Conservation (phyloP, 1,284 basidiomycete species). For the Trichosporon sp. region DNA sequence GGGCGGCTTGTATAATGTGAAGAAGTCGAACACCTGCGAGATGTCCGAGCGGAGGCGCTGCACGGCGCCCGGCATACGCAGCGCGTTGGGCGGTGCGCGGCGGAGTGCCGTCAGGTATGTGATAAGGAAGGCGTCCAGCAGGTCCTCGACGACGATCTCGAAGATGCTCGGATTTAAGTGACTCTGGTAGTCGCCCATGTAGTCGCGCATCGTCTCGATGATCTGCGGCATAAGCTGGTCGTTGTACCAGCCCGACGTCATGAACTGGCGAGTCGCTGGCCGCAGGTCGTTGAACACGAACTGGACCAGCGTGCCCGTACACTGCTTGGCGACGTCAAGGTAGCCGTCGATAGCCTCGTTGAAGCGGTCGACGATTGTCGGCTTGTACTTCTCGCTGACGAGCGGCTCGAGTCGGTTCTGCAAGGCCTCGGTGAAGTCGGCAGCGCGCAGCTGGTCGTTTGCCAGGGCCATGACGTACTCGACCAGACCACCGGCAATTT, state of each 20-base stretch:
- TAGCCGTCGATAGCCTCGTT: constrained; percentile 98
- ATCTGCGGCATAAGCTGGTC: constrained; percentile 61
- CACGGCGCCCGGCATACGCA: constrained; percentile 77
- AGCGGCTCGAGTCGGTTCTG: constrained; percentile 80
- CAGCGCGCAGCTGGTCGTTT: constrained; percentile 95
- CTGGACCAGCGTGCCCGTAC: constrained; percentile 87
- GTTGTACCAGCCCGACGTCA: constrained; percentile 73
- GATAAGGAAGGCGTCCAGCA: constrained; percentile 85
- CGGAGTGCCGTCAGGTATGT: constrained; percentile 83
- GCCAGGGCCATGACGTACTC: constrained; percentile 98
- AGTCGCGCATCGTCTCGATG: constrained; percentile 92
- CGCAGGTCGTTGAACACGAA: constrained; percentile 93
- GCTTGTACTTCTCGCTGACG: constrained; percentile 87
- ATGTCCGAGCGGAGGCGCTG: constrained; percentile 80
- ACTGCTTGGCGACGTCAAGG: constrained; percentile 94
- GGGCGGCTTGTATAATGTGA: constrained; percentile 68
- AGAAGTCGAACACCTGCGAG: constrained; percentile 69
- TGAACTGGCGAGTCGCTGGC: constrained; percentile 78
- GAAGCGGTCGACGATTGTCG: constrained; percentile 72
- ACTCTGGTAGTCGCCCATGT: constrained; percentile 84
- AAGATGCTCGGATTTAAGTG: constrained; percentile 88
- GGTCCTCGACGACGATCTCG: constrained; percentile 86
- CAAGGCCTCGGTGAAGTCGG: constrained; percentile 85
- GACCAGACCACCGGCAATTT: constrained; percentile 78
- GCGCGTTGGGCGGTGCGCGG: constrained; percentile 63